Percentiles rank a stretch among this genome's conserved stretches.
These are phyloP conservation scores for Aspergillus haitiensis DNA, from an alignment of 495 filamentous ascomycete genomes.

Conservation along the genomic window DNA sequence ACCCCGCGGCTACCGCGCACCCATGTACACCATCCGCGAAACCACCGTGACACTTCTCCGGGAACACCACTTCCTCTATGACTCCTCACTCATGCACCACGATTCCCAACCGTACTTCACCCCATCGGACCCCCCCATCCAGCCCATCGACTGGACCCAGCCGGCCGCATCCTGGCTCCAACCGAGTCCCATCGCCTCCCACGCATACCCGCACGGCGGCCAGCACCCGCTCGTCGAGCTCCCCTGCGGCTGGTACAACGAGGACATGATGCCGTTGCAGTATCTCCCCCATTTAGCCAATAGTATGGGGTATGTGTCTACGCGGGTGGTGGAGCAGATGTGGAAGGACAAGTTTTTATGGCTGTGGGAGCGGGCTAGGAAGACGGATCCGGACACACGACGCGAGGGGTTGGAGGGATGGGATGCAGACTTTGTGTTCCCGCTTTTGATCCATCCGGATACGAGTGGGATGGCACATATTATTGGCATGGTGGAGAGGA, in stretches of 20 bases:
- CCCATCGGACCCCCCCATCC: conserved; percentile 59
- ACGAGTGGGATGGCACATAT: conserved; percentile 66
- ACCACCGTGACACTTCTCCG: conserved; percentile 66
- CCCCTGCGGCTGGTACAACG: conserved; percentile 67
- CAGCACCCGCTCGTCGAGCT: conserved; percentile 63
- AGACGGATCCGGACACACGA: too few relatives aligned
- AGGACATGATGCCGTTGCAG: conserved; percentile 61
- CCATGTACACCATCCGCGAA: conserved; percentile 47
- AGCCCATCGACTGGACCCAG: conserved; percentile 59
- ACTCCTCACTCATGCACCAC: conserved; percentile 66
- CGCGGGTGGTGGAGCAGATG: conserved; percentile 56
- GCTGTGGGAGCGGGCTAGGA: conserved; percentile 46
- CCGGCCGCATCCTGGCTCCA: conserved; percentile 67
- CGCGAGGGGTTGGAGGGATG: too few relatives aligned
- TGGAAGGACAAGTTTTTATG: conserved; percentile 67
- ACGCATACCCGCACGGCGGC: conserved; percentile 46
- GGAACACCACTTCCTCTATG: conserved; percentile 68
- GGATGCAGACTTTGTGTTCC: conserved; percentile 66
- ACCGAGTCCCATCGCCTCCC: conserved; percentile 29
- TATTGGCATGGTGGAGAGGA: conserved; percentile 49
- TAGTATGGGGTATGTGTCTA: conserved; percentile 59
- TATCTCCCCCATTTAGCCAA: conserved; percentile 61
- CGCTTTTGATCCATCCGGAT: conserved; percentile 68
- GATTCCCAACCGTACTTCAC: conserved; percentile 66
- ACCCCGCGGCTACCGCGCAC: conserved; percentile 63